A percentile compares a stretch with the other conserved stretches of the same genome.
These are phyloP conservation scores for Populus hybrid DNA, from an alignment of 441 rosid species.

Conservation along the genomic window DNA sequence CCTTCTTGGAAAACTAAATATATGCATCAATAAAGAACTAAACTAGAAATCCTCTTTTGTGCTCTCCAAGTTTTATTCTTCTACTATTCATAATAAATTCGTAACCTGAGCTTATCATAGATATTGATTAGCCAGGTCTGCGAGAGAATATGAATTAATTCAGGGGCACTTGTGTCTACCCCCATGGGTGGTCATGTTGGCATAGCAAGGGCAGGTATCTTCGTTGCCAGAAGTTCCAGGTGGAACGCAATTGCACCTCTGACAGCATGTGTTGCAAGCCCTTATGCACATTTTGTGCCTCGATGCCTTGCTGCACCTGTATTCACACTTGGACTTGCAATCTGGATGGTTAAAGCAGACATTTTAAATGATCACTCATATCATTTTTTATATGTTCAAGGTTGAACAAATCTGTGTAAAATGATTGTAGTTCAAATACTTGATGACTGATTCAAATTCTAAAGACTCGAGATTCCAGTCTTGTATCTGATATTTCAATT, in stretches of 20 bases:
- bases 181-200: conserved; percentile 34
- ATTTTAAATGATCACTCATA: neutral
- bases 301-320: conserved; percentile 38
- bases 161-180: conserved; percentile 44
- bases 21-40: neutral
- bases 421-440: neutral
- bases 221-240: conserved; percentile 42
- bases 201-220: conserved; percentile 42
- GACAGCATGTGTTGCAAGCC: conserved; percentile 47
- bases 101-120: neutral
- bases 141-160: neutral
- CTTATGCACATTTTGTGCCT: conserved; percentile 41
- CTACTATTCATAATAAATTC: neutral
- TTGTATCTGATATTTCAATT: neutral
- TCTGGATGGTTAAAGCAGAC: conserved; percentile 17
- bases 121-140: neutral
- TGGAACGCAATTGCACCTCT: conserved; percentile 46
- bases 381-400: neutral
- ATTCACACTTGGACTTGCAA: conserved; percentile 25
- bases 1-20: neutral
- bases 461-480: neutral
- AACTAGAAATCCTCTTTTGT: neutral
- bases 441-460: neutral
- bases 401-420: neutral
- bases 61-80: neutral